Base-by-base conservation (phyloP, 2,329 filamentous ascomycete species). In the Hansfordia pulvinata region DNA sequence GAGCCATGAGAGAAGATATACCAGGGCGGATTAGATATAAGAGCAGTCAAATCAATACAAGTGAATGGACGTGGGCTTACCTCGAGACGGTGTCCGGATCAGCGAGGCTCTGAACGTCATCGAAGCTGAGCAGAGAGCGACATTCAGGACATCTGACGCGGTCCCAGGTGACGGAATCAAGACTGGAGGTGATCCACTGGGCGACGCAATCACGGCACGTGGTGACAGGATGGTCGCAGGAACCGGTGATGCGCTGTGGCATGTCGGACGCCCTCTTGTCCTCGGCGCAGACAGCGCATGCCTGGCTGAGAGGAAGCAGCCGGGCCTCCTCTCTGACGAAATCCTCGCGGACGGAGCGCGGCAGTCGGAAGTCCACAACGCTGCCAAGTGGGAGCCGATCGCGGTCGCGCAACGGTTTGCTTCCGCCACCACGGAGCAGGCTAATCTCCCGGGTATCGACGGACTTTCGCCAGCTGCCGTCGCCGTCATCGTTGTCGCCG, bases 101-200 rank as follows among this genome's bases (percentile, higher is more conserved):
- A 0, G 48, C 47, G 28, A 43, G 43, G 7, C 40, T 34, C 23
- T 31, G 40, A 8, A 54, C 42, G 17, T 54, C 44, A 10, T 37
- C 35, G 27, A 44, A 46, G 4, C 30, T 23, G 6, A 56, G 40
- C 4, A 40, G 15, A 12, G 42, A 35, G 9, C 42, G 34, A 20
- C 52, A 55, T 26, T 52, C 50, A 3, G 50, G 50, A 21, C 52
- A 56, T 20, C 36, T 44, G 2, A 55, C 30, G 16, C 40, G 42
- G 29, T 51, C 42, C 49, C 49, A 54, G 1, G 35, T 30, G 8
- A 38, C 26, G 2, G 32, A 33, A 6, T 47, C 41, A 28, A 53
- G 35, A 24, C 44, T 44, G 3, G 44, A 42, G 11, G 34, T 22
- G 16, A 55, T 47, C 51, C 52, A 55, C 17, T 42, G 35, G 10